phyloP scores from a whole-genome alignment of 768 basidiomycete species.

The Lactarius psammicola region DNA sequence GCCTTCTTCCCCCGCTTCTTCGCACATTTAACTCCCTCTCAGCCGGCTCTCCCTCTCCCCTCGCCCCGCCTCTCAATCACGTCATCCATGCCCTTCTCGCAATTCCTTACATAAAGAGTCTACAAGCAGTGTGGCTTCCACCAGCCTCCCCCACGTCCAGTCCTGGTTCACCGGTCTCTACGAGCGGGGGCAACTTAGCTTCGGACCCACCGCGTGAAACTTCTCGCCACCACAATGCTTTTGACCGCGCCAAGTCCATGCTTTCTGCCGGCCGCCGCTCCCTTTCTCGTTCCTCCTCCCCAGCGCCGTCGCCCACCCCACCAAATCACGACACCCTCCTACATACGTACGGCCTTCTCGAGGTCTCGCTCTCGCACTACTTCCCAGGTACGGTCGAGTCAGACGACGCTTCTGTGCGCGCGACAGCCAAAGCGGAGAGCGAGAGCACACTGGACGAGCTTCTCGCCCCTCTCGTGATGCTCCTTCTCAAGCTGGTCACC shows the following conservation, averaged over 20 bases:
- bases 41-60: constrained; percentile 57
- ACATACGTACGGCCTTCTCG: constrained; percentile 67
- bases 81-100: constrained; percentile 79
- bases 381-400: constrained; percentile 63
- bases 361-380: constrained; percentile 55
- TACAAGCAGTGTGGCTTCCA: constrained; percentile 63
- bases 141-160: constrained; percentile 38
- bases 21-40: constrained; percentile 68
- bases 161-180: constrained; percentile 33
- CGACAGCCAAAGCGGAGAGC: constrained; percentile 47
- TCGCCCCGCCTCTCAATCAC: constrained; percentile 72
- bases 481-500: constrained; percentile 68
- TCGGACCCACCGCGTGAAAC: constrained; percentile 27
- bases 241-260: constrained; percentile 60
- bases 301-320: constrained; percentile 45
- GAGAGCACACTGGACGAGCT: constrained; percentile 72
- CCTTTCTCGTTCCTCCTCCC: constrained; percentile 37
- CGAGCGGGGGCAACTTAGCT: constrained; percentile 22
- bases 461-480: constrained; percentile 70
- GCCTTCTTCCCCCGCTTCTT: constrained; percentile 66
- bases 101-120: constrained; percentile 62
- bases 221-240: constrained; percentile 33
- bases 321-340: constrained; percentile 50
- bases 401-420: constrained; percentile 62
- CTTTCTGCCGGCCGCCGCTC: constrained; percentile 51